Evolutionary conservation across 148 eudicot genomes (phyloP), one percentile per base, ranked within the genome.

Genomic region (Silene latifolia): DNA sequence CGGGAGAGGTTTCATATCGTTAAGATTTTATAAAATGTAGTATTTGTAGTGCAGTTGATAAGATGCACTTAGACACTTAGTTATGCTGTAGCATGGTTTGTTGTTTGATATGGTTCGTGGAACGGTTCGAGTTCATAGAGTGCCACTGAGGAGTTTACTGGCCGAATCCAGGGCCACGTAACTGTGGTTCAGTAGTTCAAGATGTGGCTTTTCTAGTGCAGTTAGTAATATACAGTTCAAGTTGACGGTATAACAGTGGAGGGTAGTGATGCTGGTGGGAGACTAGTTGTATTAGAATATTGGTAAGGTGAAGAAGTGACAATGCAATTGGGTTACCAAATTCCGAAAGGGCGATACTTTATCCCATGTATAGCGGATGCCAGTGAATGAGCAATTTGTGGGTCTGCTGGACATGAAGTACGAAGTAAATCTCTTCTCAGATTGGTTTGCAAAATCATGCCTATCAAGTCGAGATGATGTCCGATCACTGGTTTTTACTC

Each of bases 1-100:
- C 48, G 29, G 75, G 75, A 53, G 51, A 60, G 69, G 53, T 87
- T 81, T 73, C 70, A 69, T 73, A 72, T 20, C 69, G 80, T 53
- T 61, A 64, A 72, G 76, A 21, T 29, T 66, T 60, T 60, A 60
- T 35, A 20, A 21, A 51, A 25, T 63, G 60, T 74, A 11, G 56
- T 27, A 13, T 32, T 23, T 20, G 23, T 57, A 8, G 70, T n/a
- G 70, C 70, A 39, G 71, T 32, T 32, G 69, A 65, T 65, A 65
- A 18, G 42, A 32, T 65, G 71, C 27, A 19, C 17, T 51, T 51
- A 51, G 14, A 54, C 27, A 19, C 17, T 51, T 51, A 51, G 14
- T 5, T 51, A 51, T 5, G 14, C 17, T 51, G 56, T 13, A 51
- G 4, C 56, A 51, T 51, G 56, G 15, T 14, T 51, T 11, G 56